These are phyloP conservation scores for Arabidopsis thaliana DNA, from an alignment of 345 rosid genomes.

Conservation along the genomic window TAIR10.1 NC_003076.8:9236001-9236500, in stretches of 20 bases:
- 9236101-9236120: constrained; percentile 39
- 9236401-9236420: background rate
- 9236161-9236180: constrained; percentile 43
- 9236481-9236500: constrained; percentile 17
- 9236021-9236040: constrained; percentile 53
- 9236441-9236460: constrained; percentile 5
- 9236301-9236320: background rate
- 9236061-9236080: constrained; percentile 43
- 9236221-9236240: background rate
- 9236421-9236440: background rate
- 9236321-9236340: constrained; percentile 10
- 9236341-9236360: background rate
- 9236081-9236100: constrained; percentile 37
- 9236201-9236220: background rate
- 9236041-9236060: constrained; percentile 48
- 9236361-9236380: background rate
- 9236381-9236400: background rate
- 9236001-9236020: constrained; percentile 53
- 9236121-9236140: constrained; percentile 37
- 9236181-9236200: constrained; percentile 25
- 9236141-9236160: constrained; percentile 21
- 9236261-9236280: constrained; percentile 4
- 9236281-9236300: background rate
- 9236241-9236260: background rate
- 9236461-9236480: background rate